Conservation (phyloP, 2,329 filamentous ascomycete genomes). For the Epichloe amarillans region DNA sequence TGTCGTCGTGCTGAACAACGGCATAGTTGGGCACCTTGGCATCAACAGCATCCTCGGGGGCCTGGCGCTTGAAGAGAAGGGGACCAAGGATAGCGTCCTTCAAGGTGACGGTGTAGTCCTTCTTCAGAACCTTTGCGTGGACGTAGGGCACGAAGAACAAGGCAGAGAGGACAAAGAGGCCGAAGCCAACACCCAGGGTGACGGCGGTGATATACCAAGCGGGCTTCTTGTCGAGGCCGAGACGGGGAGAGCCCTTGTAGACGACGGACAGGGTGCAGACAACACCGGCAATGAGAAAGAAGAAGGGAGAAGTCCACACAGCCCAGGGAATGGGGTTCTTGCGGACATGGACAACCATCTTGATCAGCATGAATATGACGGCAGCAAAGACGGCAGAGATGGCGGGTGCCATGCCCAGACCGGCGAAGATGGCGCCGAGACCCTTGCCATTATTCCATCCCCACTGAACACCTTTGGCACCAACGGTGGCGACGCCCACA, state of each 20-base stretch:
- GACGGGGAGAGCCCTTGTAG: slow-evolving; percentile 64
- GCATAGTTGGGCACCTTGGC: slow-evolving; percentile 62
- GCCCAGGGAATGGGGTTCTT: slow-evolving; percentile 61
- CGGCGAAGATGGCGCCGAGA: slow-evolving; percentile 58
- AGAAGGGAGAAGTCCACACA: slow-evolving; percentile 59
- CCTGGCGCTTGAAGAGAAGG: slow-evolving; percentile 46
- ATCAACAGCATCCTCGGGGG: slow-evolving; percentile 35
- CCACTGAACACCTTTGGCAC: slow-evolving; percentile 49
- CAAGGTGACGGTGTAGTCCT: slow-evolving; percentile 51
- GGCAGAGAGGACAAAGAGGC: slow-evolving; percentile 43
- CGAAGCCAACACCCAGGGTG: slow-evolving; percentile 49
- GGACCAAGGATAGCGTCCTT: slow-evolving; percentile 51
- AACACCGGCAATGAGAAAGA: slow-evolving; percentile 63
- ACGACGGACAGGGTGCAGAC: slow-evolving; percentile 66
- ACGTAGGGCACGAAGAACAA: slow-evolving; percentile 65
- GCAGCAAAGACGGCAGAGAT: slow-evolving; percentile 53
- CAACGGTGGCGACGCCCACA: slow-evolving; percentile 52
- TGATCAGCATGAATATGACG: slow-evolving; percentile 56
- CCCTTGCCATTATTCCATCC: slow-evolving; percentile 57
- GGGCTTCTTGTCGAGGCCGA: slow-evolving; percentile 53
- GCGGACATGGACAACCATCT: slow-evolving; percentile 52
- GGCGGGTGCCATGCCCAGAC: slow-evolving; percentile 55
- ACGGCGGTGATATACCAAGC: slow-evolving; percentile 53
- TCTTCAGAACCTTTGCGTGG: slow-evolving; percentile 53
- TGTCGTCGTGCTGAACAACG: slow-evolving; percentile 54